Base-by-base conservation (phyloP, 441 rosid species). In the Erysimum cheiri region DNA sequence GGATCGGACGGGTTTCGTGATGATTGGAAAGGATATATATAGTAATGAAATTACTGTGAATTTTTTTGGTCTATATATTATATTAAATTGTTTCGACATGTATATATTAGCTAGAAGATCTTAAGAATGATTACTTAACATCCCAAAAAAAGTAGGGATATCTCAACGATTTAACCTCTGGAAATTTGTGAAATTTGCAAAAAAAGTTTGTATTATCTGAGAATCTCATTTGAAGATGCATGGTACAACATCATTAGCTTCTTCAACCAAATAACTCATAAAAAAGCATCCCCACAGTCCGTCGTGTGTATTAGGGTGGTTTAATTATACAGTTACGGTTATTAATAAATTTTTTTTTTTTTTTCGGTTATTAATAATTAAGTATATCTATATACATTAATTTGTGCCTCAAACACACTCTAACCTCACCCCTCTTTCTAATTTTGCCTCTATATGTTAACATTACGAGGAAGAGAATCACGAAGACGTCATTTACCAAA, bases 11-110 rank as follows among this genome's bases (percentile, higher is more conserved):
- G 73, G 17, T 60, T 67, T 67, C 57, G 68, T 59, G 73, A 60
- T 67, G 64, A 53, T 74, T 60, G 77, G 73, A 74, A 67, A 60
- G 69, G 73, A 60, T 67, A 40, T 29, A 13, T 36, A 48, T 46
- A 72, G 40, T 31, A 31, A 58, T 48, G 4, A 26, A 9, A 1
- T 22, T 22, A 22, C 1, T 17, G 5, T 46, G 3, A 1, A 1
- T 52, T 6, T 40, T 29, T 43, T 33, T 46, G 26, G n/a, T 37
- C 22, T 41, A 0, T 49, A 4, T 43, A 2, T n/a, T 19, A 14
- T 50, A 50, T 50, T 50, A 5, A 22, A 22, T 6, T 13, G 6
- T 31, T 17, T n/a, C 10, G n/a, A n/a, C n/a, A n/a, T n/a, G n/a
- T 4, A 41, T 17, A 29, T n/a, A 43, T 6, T 46, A 26, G 13